These are phyloP conservation scores for Linum lewisii DNA, from an alignment of 345 rosid genomes.

Conservation along the genomic window DNA sequence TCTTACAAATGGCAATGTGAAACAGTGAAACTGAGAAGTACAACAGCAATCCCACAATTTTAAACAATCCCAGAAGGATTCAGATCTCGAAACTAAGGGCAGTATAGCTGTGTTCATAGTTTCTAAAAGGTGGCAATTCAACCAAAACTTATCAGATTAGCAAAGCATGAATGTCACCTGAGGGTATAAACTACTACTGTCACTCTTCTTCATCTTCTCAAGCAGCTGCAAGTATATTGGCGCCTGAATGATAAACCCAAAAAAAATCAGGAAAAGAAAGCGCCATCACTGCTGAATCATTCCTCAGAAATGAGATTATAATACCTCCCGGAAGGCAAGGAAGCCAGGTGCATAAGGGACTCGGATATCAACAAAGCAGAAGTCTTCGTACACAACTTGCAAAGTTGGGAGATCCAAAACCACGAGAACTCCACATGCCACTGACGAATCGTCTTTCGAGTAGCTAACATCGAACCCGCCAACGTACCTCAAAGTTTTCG, in stretches of 20 bases:
- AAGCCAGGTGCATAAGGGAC: constrained; percentile 79
- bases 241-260: constrained; percentile 32
- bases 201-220: constrained; percentile 44
- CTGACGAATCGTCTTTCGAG: constrained; percentile 51
- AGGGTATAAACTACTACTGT: constrained; percentile 49
- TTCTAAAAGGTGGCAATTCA: not conserved
- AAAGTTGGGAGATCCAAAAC: constrained; percentile 49
- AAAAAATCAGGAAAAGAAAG: not conserved
- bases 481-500: constrained; percentile 42
- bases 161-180: constrained; percentile 37
- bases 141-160: not conserved
- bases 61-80: not conserved
- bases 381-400: constrained; percentile 44
- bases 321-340: constrained; percentile 89
- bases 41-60: not conserved
- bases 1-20: not conserved
- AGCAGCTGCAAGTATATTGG: constrained; percentile 57
- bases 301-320: not conserved
- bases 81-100: not conserved
- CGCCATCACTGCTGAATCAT: not conserved
- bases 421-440: constrained; percentile 69
- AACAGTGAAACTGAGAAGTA: not conserved
- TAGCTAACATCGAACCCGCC: constrained; percentile 92
- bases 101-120: not conserved
- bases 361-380: constrained; percentile 29